Evolutionary conservation across 176 grass and related monocot genomes (phyloP).

Genomic region (Carex cristatella): DNA sequence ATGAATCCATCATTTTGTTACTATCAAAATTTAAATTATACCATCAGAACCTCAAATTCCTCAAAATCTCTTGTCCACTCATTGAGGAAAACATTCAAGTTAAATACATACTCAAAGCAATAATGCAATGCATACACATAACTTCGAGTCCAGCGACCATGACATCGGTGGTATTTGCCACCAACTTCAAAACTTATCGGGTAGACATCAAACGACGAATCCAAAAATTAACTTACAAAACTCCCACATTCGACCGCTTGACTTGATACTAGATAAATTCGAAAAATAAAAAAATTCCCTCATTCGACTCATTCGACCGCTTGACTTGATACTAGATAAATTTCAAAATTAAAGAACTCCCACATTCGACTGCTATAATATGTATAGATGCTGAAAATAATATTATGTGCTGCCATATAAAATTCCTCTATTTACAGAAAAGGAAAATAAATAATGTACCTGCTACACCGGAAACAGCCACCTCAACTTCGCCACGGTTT

Average conservation of each 20-base stretch:
- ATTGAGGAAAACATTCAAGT: background rate
- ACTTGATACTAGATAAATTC: too few species aligned
- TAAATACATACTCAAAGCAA: slow-evolving; percentile 2
- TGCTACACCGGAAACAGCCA: slow-evolving; percentile 85
- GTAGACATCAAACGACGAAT: too few species aligned
- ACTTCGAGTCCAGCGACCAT: too few species aligned
- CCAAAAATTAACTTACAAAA: too few species aligned
- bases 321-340: too few species aligned
- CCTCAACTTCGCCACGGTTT: slow-evolving; percentile 96
- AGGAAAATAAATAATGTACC: slow-evolving; percentile 25
- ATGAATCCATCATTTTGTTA: background rate
- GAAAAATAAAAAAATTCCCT: too few species aligned
- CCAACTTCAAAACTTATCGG: too few species aligned
- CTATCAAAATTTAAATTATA: background rate
- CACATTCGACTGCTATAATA: background rate
- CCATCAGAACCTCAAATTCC: background rate
- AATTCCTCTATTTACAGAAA: background rate
- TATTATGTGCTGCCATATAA: background rate
- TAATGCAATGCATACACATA: background rate
- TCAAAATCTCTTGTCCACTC: background rate
- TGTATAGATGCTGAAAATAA: background rate
- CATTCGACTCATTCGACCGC: too few species aligned
- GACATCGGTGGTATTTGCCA: too few species aligned
- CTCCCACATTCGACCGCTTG: too few species aligned
- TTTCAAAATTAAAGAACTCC: too few species aligned